Conservation (phyloP, 768 basidiomycete species). For the Mycena belliarum region DNA sequence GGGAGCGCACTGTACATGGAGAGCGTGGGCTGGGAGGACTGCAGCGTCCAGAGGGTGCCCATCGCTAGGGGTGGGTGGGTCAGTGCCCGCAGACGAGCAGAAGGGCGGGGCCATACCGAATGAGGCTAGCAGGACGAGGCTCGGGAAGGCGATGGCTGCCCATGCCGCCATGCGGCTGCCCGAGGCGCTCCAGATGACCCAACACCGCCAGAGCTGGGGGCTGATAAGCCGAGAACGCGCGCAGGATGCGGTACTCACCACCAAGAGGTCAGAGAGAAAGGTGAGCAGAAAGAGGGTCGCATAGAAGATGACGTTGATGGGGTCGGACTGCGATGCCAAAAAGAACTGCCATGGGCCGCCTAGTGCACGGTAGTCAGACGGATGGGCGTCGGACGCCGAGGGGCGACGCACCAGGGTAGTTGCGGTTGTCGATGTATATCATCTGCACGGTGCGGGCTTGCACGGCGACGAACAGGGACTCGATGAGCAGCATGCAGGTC, state of each 20-base stretch:
- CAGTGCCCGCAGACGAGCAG: too few relatives aligned
- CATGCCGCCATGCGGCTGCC: conserved; percentile 32
- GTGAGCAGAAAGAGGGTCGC: conserved; percentile 44
- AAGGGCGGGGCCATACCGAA: conserved; percentile 34
- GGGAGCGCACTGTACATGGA: conserved; percentile 40
- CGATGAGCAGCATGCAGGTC: conserved; percentile 36
- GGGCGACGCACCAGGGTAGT: conserved; percentile 32
- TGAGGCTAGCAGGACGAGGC: conserved; percentile 37
- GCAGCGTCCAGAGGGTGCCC: conserved; percentile 44
- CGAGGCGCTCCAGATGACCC: conserved; percentile 45
- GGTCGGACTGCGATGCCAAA: conserved; percentile 39
- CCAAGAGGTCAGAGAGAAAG: conserved; percentile 42
- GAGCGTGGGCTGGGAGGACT: conserved; percentile 41
- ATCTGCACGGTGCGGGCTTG: conserved; percentile 42
- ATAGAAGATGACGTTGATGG: conserved; percentile 46
- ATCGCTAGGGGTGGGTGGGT: conserved; percentile 28
- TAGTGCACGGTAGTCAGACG: neutral
- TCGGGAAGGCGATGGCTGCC: conserved; percentile 37
- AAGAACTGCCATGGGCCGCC: conserved; percentile 47
- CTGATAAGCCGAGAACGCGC: neutral
- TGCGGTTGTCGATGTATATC: conserved; percentile 44
- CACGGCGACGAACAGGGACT: conserved; percentile 39
- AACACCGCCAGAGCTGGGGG: conserved; percentile 46
- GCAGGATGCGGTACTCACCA: conserved; percentile 30
- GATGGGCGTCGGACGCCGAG: neutral